phyloP scores from a whole-genome alignment of 2,329 filamentous ascomycete genomes.

The Aspergillus unguis region DNA sequence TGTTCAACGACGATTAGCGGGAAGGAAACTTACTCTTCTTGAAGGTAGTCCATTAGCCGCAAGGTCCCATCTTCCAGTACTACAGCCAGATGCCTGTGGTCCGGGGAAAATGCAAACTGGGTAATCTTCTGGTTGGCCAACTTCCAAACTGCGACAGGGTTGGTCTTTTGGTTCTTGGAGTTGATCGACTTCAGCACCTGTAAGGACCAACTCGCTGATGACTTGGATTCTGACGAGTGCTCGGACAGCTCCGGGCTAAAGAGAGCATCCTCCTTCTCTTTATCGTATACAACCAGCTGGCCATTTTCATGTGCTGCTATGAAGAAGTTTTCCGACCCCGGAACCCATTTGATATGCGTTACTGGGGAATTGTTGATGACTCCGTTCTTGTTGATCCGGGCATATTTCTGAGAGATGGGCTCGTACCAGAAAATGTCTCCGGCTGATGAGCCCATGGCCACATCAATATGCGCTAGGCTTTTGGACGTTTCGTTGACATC shows the following conservation, averaged over 20 bases:
- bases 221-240: constrained; percentile 27
- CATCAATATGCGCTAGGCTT: constrained; percentile 73
- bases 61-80: constrained; percentile 89
- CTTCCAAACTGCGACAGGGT: constrained; percentile 91
- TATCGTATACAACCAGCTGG: constrained; percentile 89
- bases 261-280: constrained; percentile 85
- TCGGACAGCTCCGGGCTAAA: constrained; percentile 64
- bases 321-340: constrained; percentile 89
- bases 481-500: constrained; percentile 86
- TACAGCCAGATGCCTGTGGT: constrained; percentile 79
- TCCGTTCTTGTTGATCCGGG: constrained; percentile 93
- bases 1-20: background rate
- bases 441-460: constrained; percentile 93
- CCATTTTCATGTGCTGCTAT: constrained; percentile 91
- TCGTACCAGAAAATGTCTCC: constrained; percentile 99
- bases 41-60: constrained; percentile 84
- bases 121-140: constrained; percentile 87
- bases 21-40: constrained; percentile 66
- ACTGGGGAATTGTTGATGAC: constrained; percentile 83
- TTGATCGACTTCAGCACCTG: constrained; percentile 86
- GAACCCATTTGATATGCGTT: constrained; percentile 86
- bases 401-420: constrained; percentile 92
- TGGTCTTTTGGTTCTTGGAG: constrained; percentile 88
- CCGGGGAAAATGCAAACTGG: constrained; percentile 86
- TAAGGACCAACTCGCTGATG: constrained; percentile 44